Conservation (phyloP, 331 rosid species). For the Rhamnella rubrinervis region DNA sequence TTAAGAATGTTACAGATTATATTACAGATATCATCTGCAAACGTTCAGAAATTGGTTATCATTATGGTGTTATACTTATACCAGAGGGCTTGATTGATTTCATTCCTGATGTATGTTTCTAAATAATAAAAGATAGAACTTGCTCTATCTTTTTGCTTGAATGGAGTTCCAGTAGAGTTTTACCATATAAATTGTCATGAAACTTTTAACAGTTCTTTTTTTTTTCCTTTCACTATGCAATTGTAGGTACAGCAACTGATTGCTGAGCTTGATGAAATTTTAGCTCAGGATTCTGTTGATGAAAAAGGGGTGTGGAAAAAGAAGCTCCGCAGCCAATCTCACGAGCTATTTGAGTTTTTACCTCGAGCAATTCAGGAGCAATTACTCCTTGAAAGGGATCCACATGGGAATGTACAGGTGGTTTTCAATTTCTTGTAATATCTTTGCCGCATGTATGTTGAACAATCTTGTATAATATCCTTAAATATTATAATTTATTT, state of each 20-base stretch:
- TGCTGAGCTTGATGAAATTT: constrained; percentile 22
- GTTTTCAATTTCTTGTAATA: neutral
- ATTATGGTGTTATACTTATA: constrained; percentile 25
- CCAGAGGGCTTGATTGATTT: constrained; percentile 31
- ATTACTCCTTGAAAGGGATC: constrained; percentile 29
- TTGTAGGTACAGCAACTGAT: constrained; percentile 26
- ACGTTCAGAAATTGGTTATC: constrained; percentile 21
- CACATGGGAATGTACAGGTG: constrained; percentile 27
- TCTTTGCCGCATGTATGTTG: neutral
- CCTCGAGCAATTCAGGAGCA: constrained; percentile 27
- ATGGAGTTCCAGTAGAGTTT: too few species aligned
- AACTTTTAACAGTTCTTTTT: too few species aligned
- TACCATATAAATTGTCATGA: too few species aligned
- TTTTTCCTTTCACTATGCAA: neutral
- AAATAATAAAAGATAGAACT: neutral
- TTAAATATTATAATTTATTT: neutral
- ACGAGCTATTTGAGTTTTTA: constrained; percentile 17
- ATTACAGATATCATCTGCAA: constrained; percentile 24
- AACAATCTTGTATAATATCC: neutral
- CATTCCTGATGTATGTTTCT: constrained; percentile 20
- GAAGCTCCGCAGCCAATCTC: constrained; percentile 23
- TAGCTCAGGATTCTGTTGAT: constrained; percentile 28
- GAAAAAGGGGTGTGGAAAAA: constrained; percentile 24
- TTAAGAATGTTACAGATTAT: constrained; percentile 21
- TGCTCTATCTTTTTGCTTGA: neutral